Evolutionary conservation across 2,329 filamentous ascomycete genomes (phyloP).

Genomic region (Microsporum canis): DNA sequence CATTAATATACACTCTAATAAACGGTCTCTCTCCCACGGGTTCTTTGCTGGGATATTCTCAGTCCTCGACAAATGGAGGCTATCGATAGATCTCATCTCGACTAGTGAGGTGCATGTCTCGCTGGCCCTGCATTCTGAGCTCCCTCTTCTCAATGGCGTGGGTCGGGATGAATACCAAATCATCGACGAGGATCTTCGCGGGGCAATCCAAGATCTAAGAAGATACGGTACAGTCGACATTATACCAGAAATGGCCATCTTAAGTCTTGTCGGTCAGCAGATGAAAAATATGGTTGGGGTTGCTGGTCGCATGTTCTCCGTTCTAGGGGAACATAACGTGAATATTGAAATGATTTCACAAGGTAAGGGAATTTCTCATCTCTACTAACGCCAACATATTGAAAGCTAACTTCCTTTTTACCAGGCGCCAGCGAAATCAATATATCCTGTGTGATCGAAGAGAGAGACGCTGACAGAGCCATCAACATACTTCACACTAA

Average conservation of each 20-base stretch:
- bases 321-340: constrained; percentile 81
- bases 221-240: constrained; percentile 85
- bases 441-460: constrained; percentile 94
- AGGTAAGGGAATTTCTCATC: constrained; percentile 45
- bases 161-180: constrained; percentile 42
- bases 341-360: constrained; percentile 99
- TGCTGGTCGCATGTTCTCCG: constrained; percentile 87
- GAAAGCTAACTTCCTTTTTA: constrained; percentile 7
- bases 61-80: constrained; percentile 71
- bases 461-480: constrained; percentile 77
- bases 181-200: constrained; percentile 51
- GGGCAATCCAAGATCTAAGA: constrained; percentile 59
- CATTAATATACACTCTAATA: constrained; percentile 96
- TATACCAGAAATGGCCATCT: constrained; percentile 83
- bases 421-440: constrained; percentile 95
- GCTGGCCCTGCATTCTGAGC: constrained; percentile 82
- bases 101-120: constrained; percentile 95
- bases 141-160: constrained; percentile 40
- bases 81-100: constrained; percentile 93
- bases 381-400: not conserved
- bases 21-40: constrained; percentile 86
- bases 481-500: constrained; percentile 95
- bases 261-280: constrained; percentile 86
- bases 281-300: constrained; percentile 98
- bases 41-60: constrained; percentile 92